Evolutionary conservation across 345 rosid species (phyloP), one percentile per base, ranked within the genome.

Genomic region (Firmiana major): DNA sequence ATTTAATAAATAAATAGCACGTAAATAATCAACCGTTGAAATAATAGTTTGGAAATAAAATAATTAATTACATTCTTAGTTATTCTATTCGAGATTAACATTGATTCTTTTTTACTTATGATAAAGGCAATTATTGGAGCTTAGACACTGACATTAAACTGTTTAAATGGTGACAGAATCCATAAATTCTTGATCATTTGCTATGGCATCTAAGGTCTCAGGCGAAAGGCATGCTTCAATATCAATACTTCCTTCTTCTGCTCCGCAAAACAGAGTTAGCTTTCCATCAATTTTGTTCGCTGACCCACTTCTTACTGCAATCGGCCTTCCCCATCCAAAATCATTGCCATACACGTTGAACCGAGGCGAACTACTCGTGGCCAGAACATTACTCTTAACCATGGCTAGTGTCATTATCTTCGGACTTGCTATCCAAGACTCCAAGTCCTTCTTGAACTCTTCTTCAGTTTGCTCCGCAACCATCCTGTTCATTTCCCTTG

Each of bases 251-350:
- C 85, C 84, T 24, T 77, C 75, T 75, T 66, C 64, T 0, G 0
- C 51, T 40, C 85, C 88, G 1, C 82, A 42, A 31, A 74, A 83
- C 11, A 85, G 3, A 0, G 80, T 81, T 0, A 83, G 6, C 76
- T 77, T 81, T 15, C 88, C 86, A 9, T 79, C 83, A 3, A 2
- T 40, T 9, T 79, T 77, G 64, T 78, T 67, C 1, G 24, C 75
- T 0, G 72, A 4, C 0, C 86, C 82, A 34, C 80, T 75, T 49
- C 88, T 73, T 10, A 76, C 79, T 0, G 87, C 85, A 12, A 81
- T 60, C 1, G 84, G 85, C 42, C 31, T 82, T 76, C 83, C 89
- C 84, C 76, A 88, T 22, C 91, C 91, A 9, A 88, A 84, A 34
- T 85, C 84, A 12, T 75, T 84, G 0, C 80, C 85, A 2, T 81